Evolutionary conservation across 2,329 filamentous ascomycete species (phyloP), one percentile per base, ranked within the genome.

Genomic region (Chaetoscypha palmicola): DNA sequence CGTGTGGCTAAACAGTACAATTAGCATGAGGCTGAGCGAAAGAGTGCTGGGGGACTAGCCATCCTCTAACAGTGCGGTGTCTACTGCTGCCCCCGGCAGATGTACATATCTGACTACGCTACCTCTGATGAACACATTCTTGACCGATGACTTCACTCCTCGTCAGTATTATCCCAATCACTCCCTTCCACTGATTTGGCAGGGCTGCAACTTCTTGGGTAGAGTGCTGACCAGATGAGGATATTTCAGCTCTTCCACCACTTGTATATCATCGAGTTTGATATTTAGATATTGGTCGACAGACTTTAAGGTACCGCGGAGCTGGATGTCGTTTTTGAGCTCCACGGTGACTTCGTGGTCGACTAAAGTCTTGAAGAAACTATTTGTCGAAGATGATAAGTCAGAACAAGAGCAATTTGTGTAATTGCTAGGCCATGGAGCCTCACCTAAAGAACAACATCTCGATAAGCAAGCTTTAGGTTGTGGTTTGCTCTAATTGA

Each of bases 281-380:
- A 98, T 96, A 70, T 98, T 98, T 62, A 98, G 79, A 69, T 94
- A 98, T 71, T 97, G 92, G 65, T 98, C 92, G 55, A 98, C 91
- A 62, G 86, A 94, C 74, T 97, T 98, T 55, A 98, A 76, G 26
- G 83, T 94, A 55, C 92, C 92, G 59, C 87, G 86, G 65, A 98
- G 94, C 64, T 90, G 89, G 58, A 98, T 94, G 69, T 98, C 92
- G 67, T 98, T 98, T 71, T 98, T 98, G 66, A 98, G 86, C 73
- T 98, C 92, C 64, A 98, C 89, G 36, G 90, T 97, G 62, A 98
- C 90, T 72, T 94, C 83, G 57, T 92, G 85, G 72, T 96, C 92
- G 65, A 96, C 94, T 61, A 97, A 85, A 42, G 91, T 97, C 68
- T 97, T 97, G 81, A 97, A 97, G 73, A 96, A 97, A 71, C 86